A percentile compares a stretch with the other conserved stretches of the same genome.
Conservation (phyloP, 164 flowering plant species). For the Echeveria elegans region DNA sequence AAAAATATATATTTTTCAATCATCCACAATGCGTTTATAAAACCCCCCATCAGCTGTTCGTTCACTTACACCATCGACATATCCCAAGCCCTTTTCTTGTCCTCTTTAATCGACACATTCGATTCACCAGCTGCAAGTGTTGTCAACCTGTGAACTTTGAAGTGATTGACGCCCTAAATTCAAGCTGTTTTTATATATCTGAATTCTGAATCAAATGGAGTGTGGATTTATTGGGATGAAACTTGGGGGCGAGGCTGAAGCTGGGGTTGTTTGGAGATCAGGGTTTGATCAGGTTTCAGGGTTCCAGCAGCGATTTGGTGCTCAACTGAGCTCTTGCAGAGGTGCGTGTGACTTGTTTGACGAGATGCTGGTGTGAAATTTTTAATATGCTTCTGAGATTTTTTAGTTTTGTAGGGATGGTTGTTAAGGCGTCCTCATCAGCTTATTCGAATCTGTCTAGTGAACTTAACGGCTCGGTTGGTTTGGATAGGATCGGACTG, state of each 20-base stretch:
- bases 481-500: slow-evolving; percentile 21
- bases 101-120: not conserved
- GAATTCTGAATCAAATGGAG: slow-evolving; percentile 17
- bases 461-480: slow-evolving; percentile 20
- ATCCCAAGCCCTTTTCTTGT: not conserved
- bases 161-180: too few species aligned
- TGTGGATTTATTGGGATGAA: slow-evolving; percentile 17
- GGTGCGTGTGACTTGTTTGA: not conserved
- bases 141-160: not conserved
- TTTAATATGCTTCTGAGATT: not conserved
- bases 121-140: not conserved
- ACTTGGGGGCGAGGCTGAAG: slow-evolving; percentile 7
- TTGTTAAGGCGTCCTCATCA: slow-evolving; percentile 39
- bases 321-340: slow-evolving; percentile 18
- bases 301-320: slow-evolving; percentile 7
- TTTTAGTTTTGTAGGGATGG: slow-evolving; percentile 20
- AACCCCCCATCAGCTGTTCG: not conserved
- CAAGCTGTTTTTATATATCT: not conserved
- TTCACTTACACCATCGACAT: not conserved
- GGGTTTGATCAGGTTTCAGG: slow-evolving; percentile 2
- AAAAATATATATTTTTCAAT: not conserved
- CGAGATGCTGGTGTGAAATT: not conserved
- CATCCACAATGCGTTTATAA: not conserved
- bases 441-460: slow-evolving; percentile 25
- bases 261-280: not conserved